Evolutionary conservation across 805 yeast genomes (phyloP), one percentile per base, ranked within the genome.

Genomic region (Myxozyma nipponensis): DNA sequence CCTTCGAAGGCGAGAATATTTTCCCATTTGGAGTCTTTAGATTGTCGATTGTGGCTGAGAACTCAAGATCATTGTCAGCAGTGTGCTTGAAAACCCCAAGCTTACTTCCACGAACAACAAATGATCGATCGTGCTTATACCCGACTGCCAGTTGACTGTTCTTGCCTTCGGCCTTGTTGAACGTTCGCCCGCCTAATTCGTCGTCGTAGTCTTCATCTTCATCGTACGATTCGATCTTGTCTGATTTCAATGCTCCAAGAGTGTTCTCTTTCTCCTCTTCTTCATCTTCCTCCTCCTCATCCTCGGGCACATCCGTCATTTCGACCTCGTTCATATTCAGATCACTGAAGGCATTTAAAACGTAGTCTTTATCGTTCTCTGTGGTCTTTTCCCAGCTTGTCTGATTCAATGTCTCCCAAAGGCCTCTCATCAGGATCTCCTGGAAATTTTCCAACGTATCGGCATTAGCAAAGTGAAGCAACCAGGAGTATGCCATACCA

Each of bases 61-160:
- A 87, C 50, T 80, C 77, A 43, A 88, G 67, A 18, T 74, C 74
- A 39, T 60, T 59, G 25, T 66, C 64, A 15, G 71, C 75, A 32
- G 75, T 76, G 18, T 81, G 76, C 60, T 76, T 83, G 69, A 88
- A 87, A 3, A 89, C 89, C 30, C 96, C 96, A 49, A 89, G 71
- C 57, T 79, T 79, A 64, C 86, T 72, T 15, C 89, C 95, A 58
- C 95, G 79, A 0, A 84, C 82, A 26, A 89, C 90, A 64, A 77
- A 89, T 0, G 95, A 77, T 32, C 93, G 74, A 61, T 86, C 83
- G 58, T 82, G 82, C 48, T 76, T 76, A 54, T 70, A 77, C 0
- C 95, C 90, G 6, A 87, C 82, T 1, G 85, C 82, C 62, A 89
- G 72, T 21, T 79, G 81, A 45, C 79, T 75, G 64, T 88, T 88